Evolutionary conservation across 1,284 basidiomycete genomes (phyloP).

Genomic region (Trametes hirsuta): DNA sequence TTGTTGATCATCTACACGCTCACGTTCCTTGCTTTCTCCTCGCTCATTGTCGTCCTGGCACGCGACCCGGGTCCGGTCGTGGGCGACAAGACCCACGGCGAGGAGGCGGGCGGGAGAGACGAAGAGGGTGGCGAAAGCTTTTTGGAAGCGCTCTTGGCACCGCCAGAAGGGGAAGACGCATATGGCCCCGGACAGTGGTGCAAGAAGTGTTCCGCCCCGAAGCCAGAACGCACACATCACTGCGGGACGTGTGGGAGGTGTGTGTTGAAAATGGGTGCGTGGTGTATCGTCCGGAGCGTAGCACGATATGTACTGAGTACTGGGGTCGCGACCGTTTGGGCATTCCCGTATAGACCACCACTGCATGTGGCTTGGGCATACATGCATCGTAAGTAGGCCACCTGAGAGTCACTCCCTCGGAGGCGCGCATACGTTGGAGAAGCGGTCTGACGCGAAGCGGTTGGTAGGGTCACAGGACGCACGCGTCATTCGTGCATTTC

Average conservation of each 20-base stretch:
- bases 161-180: slow-evolving; percentile 50
- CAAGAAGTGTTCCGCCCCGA: slow-evolving; percentile 74
- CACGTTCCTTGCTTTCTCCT: slow-evolving; percentile 67
- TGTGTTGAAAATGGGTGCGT: slow-evolving; percentile 83
- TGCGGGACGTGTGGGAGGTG: slow-evolving; percentile 66
- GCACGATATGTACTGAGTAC: background rate
- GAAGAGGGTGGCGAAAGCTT: slow-evolving; percentile 52
- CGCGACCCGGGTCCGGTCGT: slow-evolving; percentile 75
- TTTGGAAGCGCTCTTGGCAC: slow-evolving; percentile 59
- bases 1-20: slow-evolving; percentile 60
- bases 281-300: background rate
- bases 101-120: slow-evolving; percentile 35
- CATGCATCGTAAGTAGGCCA: slow-evolving; percentile 67
- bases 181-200: slow-evolving; percentile 69
- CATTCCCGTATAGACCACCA: slow-evolving; percentile 71
- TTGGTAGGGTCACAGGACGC: slow-evolving; percentile 78
- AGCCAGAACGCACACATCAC: slow-evolving; percentile 86
- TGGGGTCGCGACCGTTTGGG: background rate
- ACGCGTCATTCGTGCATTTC: slow-evolving; percentile 87
- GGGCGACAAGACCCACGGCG: slow-evolving; percentile 25
- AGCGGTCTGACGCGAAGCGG: slow-evolving; percentile 3
- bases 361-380: slow-evolving; percentile 83
- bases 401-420: background rate
- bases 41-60: slow-evolving; percentile 69
- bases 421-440: background rate